Evolutionary conservation across 768 basidiomycete genomes (phyloP).

Genomic region (Lactifluus piperatus): DNA sequence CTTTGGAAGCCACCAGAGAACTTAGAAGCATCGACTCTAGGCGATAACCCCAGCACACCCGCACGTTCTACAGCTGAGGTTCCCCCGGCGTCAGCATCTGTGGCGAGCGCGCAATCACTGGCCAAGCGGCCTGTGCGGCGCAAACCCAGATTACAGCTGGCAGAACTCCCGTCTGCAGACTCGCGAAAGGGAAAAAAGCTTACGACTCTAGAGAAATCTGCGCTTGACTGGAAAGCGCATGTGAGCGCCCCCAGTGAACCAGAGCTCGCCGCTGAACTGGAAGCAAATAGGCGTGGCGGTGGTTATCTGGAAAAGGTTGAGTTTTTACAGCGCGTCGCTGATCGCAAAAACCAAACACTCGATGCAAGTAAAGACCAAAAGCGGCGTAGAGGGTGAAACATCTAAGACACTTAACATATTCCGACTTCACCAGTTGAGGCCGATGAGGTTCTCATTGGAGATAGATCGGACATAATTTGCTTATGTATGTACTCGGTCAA

Average conservation of each 20-base stretch:
- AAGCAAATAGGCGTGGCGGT: slow-evolving; percentile 61
- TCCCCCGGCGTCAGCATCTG: slow-evolving; percentile 13
- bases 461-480: not conserved
- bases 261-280: slow-evolving; percentile 59
- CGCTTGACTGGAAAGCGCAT: slow-evolving; percentile 78
- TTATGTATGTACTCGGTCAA: not conserved
- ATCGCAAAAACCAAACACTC: slow-evolving; percentile 55
- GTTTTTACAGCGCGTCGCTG: slow-evolving; percentile 68
- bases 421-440: not conserved
- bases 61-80: slow-evolving; percentile 9
- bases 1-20: slow-evolving; percentile 32
- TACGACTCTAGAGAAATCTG: slow-evolving; percentile 77
- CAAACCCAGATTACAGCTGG: slow-evolving; percentile 51
- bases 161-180: slow-evolving; percentile 40
- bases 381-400: slow-evolving; percentile 29
- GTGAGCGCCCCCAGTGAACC: slow-evolving; percentile 35
- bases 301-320: slow-evolving; percentile 83
- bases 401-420: too few relatives aligned
- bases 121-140: slow-evolving; percentile 53
- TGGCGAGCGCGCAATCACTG: slow-evolving; percentile 8
- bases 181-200: slow-evolving; percentile 62
- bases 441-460: not conserved
- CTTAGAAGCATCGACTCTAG: slow-evolving; percentile 10
- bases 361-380: slow-evolving; percentile 51
- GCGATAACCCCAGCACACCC: not conserved